Evolutionary conservation across 257 asterid genomes (phyloP), one percentile per base, ranked within the genome.

Genomic region (Cordia subcordata): DNA sequence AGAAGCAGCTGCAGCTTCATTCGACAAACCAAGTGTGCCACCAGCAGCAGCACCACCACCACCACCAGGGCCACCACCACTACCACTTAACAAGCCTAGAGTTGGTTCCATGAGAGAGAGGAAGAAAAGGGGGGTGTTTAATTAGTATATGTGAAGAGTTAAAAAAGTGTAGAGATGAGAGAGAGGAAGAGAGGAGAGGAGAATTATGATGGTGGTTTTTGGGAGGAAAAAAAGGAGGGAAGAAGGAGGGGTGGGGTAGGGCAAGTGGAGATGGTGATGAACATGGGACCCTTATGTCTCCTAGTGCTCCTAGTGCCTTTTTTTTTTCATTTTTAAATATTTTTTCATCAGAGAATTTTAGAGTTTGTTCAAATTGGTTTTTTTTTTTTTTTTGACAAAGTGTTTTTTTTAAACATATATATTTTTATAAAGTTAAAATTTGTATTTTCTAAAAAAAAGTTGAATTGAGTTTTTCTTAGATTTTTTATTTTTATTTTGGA

Each of bases 201-300:
- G 39, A 17, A 42, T 42, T 42, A 42, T 10, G 64, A 35, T 12
- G 52, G 65, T 54, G 69, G 56, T 63, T 72, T 81, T 67, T 49
- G 77, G 47, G 47, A 42, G 47, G 35, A 8, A 42, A 42, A 42
- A 42, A 11, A 42, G 10, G 47, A 42, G 47, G 47, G 44, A 39
- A 39, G 44, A n/a, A 1, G 35, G 35, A 6, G 35, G 35, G 3
- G 6, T 27, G 6, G 64, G 89, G 35, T 27, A 3, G 35, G 6
- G n/a, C 3, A 27, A 42, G 84, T 82, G 96, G 88, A 80, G 75
- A 68, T 58, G 53, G 75, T 85, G 61, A 80, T 85, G 77, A 64
- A 23, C 35, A 3, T 63, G 83, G 95, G 94, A 49, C 87, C 94
- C 78, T 62, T 32, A 46, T 89, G 95, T 88, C 83, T 76, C 67